A percentile compares a stretch with the other conserved stretches of the same genome.
Conservation (phyloP, 129 eudicot species). For the Flaveria linearis region DNA sequence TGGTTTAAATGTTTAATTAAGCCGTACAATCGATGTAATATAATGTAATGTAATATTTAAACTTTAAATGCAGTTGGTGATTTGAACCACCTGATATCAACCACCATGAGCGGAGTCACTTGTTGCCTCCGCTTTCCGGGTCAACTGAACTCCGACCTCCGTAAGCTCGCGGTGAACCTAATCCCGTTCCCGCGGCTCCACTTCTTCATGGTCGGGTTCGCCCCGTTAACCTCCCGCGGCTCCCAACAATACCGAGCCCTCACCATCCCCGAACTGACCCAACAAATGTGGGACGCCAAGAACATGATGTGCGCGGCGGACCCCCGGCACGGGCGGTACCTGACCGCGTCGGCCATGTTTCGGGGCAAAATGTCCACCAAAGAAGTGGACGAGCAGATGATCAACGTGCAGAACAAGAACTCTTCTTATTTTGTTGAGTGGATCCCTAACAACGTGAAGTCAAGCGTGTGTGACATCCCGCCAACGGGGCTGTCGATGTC, state of each 20-base stretch:
- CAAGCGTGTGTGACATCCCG: conserved; percentile 70
- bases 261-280: conserved; percentile 70
- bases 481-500: conserved; percentile 70
- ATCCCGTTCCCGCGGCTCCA: conserved; percentile 84
- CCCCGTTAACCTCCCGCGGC: conserved; percentile 66
- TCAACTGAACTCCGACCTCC: conserved; percentile 75
- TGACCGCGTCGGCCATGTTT: conserved; percentile 70
- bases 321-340: conserved; percentile 76
- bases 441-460: conserved; percentile 75
- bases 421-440: conserved; percentile 71
- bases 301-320: conserved; percentile 85
- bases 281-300: conserved; percentile 78
- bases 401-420: conserved; percentile 70
- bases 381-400: conserved; percentile 73
- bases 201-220: conserved; percentile 84
- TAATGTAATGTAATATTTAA: background rate
- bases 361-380: conserved; percentile 70
- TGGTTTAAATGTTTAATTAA: no score
- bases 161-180: conserved; percentile 75
- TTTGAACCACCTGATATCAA: conserved; percentile 75
- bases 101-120: conserved; percentile 83
- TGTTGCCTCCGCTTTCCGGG: conserved; percentile 87
- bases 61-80: conserved; percentile 59
- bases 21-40: no score
- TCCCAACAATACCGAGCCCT: conserved; percentile 68